These are phyloP conservation scores for Macrophomina pseudophaseolina DNA, from an alignment of 2,329 filamentous ascomycete genomes.

Conservation along the genomic window DNA sequence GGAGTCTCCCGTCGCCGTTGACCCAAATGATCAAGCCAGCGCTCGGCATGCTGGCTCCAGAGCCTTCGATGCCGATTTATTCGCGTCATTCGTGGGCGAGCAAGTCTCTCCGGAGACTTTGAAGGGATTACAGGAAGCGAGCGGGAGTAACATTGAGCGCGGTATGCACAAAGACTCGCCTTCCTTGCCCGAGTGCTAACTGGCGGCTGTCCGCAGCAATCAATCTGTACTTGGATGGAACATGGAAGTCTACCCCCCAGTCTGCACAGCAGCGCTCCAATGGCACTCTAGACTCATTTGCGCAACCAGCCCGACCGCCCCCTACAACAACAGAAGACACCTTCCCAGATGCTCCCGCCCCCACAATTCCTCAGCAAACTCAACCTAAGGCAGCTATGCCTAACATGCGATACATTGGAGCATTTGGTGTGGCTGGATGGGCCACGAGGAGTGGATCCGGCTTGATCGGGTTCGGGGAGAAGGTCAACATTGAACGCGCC, in stretches of 20 bases:
- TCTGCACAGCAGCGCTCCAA: not conserved
- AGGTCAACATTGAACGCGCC: conserved; percentile 84
- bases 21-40: conserved; percentile 26
- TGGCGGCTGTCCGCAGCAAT: conserved; percentile 51
- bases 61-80: conserved; percentile 60
- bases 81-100: conserved; percentile 64
- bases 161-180: conserved; percentile 34
- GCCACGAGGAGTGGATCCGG: conserved; percentile 80
- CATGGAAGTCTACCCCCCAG: conserved; percentile 55
- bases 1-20: not conserved
- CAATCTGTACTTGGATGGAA: conserved; percentile 69
- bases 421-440: conserved; percentile 92
- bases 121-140: conserved; percentile 54
- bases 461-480: conserved; percentile 79
- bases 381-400: conserved; percentile 52
- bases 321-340: conserved; percentile 28
- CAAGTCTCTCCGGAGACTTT: conserved; percentile 52
- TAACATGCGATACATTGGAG: conserved; percentile 77
- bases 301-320: not conserved
- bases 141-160: conserved; percentile 61
- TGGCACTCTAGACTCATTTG: conserved; percentile 2
- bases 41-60: conserved; percentile 31
- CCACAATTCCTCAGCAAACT: not conserved
- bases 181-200: not conserved
- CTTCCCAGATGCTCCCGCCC: conserved; percentile 29